Evolutionary conservation across 225 moss, liverwort and hornwort species (phyloP).

Genomic region (Neckera pumila): DNA sequence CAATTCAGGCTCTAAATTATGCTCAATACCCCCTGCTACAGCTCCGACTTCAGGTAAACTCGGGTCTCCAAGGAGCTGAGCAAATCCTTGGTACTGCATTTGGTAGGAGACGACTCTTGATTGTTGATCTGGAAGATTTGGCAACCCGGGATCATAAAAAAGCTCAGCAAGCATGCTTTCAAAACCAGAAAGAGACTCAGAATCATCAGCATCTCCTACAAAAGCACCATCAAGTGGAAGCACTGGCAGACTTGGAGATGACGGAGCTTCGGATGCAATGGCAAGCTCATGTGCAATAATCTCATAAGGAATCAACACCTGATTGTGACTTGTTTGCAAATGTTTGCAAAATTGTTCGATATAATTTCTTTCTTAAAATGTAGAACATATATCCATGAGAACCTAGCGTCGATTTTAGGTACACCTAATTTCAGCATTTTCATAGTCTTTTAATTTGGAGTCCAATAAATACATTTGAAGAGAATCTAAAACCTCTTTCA

Average conservation of each 20-base stretch:
- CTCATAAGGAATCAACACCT: not conserved
- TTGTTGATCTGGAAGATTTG: too few species aligned
- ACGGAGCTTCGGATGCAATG: not conserved
- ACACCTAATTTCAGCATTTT: not conserved
- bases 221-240: not conserved
- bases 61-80: not conserved
- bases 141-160: not conserved
- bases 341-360: not conserved
- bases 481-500: not conserved
- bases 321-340: not conserved
- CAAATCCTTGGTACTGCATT: not conserved
- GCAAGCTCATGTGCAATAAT: too few species aligned
- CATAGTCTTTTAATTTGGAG: rapidly evolving
- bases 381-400: not conserved
- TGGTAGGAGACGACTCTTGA: not conserved
- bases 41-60: too few species aligned
- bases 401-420: not conserved
- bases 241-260: too few species aligned
- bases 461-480: not conserved
- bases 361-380: not conserved
- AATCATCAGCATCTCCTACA: not conserved
- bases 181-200: not conserved
- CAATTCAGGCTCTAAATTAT: not conserved
- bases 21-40: not conserved
- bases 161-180: not conserved